These are phyloP conservation scores for Eucalyptus tenuipes DNA, from an alignment of 345 rosid genomes.

Conservation along the genomic window DNA sequence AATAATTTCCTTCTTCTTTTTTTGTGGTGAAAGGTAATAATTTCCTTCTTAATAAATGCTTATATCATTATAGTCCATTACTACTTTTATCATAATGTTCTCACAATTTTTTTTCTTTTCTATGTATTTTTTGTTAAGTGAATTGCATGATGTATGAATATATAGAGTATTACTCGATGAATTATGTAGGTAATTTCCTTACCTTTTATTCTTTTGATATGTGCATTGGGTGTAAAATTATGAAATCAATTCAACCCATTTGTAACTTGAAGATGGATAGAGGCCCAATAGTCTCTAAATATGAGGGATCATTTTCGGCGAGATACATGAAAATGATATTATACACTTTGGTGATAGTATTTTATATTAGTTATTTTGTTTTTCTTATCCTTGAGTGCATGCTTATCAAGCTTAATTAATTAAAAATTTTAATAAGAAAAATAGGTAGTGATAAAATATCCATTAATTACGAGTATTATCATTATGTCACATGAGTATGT, in stretches of 20 bases:
- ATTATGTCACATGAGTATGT: background rate
- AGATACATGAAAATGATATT: background rate
- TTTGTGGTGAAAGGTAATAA: too few species aligned
- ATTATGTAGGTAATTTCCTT: background rate
- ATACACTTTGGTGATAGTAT: background rate
- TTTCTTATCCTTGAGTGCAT: background rate
- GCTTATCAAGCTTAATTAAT: background rate
- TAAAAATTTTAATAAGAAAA: background rate
- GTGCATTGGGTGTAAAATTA: background rate
- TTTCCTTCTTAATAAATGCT: background rate
- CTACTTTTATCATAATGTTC: background rate
- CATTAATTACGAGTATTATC: background rate
- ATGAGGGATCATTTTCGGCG: background rate
- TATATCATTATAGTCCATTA: background rate
- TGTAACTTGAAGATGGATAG: background rate
- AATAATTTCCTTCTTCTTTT: background rate
- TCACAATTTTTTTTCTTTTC: background rate
- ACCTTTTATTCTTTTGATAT: background rate
- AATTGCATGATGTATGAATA: background rate
- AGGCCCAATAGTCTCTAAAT: background rate
- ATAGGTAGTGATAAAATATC: background rate
- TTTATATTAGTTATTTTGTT: background rate
- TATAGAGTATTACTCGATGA: background rate
- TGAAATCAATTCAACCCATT: background rate
- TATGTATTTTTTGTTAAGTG: background rate